phyloP scores from a whole-genome alignment of 176 grass and related monocot genomes.

The Ensete glaucum region DNA sequence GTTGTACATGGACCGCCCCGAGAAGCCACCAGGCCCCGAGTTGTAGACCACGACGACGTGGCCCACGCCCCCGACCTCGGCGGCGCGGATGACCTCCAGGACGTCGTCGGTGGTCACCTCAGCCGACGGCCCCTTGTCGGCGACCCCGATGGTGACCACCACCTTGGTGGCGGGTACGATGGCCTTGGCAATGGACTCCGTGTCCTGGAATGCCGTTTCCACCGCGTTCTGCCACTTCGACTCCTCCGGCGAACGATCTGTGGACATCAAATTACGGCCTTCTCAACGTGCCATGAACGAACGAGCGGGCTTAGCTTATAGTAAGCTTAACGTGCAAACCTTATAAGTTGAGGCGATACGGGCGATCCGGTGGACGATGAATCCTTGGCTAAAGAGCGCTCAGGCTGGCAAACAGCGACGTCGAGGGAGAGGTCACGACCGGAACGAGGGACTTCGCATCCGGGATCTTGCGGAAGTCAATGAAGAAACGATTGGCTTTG shows the following conservation, averaged over 20 bases:
- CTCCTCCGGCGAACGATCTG: conserved; percentile 66
- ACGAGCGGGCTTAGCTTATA: too few species aligned
- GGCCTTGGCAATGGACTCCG: conserved; percentile 80
- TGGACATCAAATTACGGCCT: not conserved
- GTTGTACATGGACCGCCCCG: conserved; percentile 37
- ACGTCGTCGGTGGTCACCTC: conserved; percentile 68
- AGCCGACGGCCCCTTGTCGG: conserved; percentile 49
- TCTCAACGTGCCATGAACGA: too few species aligned
- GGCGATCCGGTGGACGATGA: conserved; percentile 73
- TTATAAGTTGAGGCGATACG: conserved; percentile 48
- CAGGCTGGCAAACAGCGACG: conserved; percentile 36
- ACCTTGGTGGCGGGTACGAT: conserved; percentile 81
- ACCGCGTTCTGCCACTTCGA: conserved; percentile 66
- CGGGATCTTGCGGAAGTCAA: conserved; percentile 48
- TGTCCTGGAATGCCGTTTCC: conserved; percentile 43
- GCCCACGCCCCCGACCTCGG: conserved; percentile 54
- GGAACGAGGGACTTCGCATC: conserved; percentile 55
- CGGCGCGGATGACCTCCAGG: conserved; percentile 71
- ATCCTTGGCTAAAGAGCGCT: conserved; percentile 69
- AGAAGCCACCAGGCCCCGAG: not conserved
- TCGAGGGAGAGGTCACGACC: conserved; percentile 29
- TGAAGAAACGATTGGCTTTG: conserved; percentile 25
- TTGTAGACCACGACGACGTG: conserved; percentile 76
- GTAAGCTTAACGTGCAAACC: not conserved
- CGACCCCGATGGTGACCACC: conserved; percentile 56